phyloP scores from a whole-genome alignment of 1,284 basidiomycete species.

The Tetrapyrgos nigripes region DNA sequence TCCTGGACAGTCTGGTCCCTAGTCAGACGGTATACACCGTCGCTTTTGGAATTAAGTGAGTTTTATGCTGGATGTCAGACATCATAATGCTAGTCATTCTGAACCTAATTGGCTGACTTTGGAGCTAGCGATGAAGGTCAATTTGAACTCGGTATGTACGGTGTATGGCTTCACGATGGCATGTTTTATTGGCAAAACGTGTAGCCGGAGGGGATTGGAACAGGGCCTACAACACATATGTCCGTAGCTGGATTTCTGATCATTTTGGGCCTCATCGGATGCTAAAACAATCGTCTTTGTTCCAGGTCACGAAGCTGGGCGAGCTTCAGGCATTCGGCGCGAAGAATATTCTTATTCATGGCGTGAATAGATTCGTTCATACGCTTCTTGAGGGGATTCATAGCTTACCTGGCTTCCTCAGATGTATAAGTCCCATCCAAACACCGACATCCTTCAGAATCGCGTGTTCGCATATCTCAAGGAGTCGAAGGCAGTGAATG shows the following conservation, averaged over 20 bases:
- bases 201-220: slow-evolving; percentile 31
- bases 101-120: background rate
- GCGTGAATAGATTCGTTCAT: slow-evolving; percentile 1
- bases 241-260: slow-evolving; percentile 13
- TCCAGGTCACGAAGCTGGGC: slow-evolving; percentile 29
- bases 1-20: slow-evolving; percentile 32
- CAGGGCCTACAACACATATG: slow-evolving; percentile 29
- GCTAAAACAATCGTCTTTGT: background rate
- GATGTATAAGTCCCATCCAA: slow-evolving; percentile 36
- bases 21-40: slow-evolving; percentile 33
- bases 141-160: slow-evolving; percentile 23
- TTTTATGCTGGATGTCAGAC: background rate
- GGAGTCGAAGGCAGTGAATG: slow-evolving; percentile 28
- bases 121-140: slow-evolving; percentile 32
- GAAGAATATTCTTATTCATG: slow-evolving; percentile 33
- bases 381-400: background rate
- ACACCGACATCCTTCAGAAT: slow-evolving; percentile 31
- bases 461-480: slow-evolving; percentile 31
- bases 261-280: background rate
- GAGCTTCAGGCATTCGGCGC: slow-evolving; percentile 33
- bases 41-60: slow-evolving; percentile 37
- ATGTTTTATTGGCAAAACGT: too few species aligned
- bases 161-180: background rate
- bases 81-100: background rate
- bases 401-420: slow-evolving; percentile 4